These are phyloP conservation scores for Pichia exigua DNA, from an alignment of 805 yeast genomes.

Conservation along the genomic window DNA sequence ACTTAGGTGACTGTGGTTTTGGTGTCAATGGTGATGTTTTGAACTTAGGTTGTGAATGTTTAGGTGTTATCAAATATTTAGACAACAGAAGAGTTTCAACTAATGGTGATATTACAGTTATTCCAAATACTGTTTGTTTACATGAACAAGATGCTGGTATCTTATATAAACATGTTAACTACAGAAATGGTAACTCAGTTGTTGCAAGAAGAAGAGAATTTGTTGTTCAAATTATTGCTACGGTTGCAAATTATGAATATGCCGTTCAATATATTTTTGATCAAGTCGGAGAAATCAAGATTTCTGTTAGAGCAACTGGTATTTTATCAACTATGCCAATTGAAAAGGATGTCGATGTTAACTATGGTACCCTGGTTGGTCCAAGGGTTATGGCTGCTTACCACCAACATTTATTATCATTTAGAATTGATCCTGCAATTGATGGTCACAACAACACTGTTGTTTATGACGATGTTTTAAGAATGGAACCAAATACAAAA, in stretches of 20 bases:
- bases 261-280: conserved; percentile 63
- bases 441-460: conserved; percentile 78
- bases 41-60: conserved; percentile 72
- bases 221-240: conserved; percentile 72
- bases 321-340: conserved; percentile 79
- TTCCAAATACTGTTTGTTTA: conserved; percentile 69
- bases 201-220: conserved; percentile 74
- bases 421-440: conserved; percentile 74
- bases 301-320: conserved; percentile 82
- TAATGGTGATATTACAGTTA: conserved; percentile 52
- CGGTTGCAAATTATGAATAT: conserved; percentile 82
- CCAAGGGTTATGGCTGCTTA: conserved; percentile 79
- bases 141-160: conserved; percentile 77
- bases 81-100: conserved; percentile 51
- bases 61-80: conserved; percentile 69
- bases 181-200: conserved; percentile 63
- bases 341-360: conserved; percentile 53
- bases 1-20: conserved; percentile 79
- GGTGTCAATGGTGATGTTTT: conserved; percentile 66
- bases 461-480: conserved; percentile 59
- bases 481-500: conserved; percentile 46
- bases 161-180: conserved; percentile 72
- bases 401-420: conserved; percentile 74
- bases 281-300: conserved; percentile 70
- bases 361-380: conserved; percentile 66